phyloP scores from a whole-genome alignment of 495 filamentous ascomycete genomes.

The Tuber aestivum region DNA sequence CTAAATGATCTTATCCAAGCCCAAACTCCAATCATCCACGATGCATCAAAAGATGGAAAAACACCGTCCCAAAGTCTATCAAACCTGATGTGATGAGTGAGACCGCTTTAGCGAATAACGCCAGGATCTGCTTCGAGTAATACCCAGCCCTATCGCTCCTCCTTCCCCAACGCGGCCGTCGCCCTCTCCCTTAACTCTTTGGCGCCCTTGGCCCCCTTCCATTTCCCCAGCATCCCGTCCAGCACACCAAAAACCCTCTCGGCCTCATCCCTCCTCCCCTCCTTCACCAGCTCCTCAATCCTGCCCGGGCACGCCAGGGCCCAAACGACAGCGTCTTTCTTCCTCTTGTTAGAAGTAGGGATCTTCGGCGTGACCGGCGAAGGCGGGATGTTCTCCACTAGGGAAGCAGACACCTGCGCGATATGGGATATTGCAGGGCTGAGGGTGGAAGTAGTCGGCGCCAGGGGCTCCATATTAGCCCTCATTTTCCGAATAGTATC shows the following conservation, averaged over 20 bases:
- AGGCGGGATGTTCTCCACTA: conserved; percentile 54
- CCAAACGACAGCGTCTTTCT: conserved; percentile 65
- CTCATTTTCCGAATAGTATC: conserved; percentile 89
- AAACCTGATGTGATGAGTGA: neutral
- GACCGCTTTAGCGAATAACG: neutral
- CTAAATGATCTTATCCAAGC: neutral
- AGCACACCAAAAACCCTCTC: conserved; percentile 58
- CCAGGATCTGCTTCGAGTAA: neutral
- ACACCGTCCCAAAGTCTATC: neutral
- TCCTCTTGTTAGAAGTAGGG: conserved; percentile 48
- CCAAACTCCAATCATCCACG: neutral
- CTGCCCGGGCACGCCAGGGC: conserved; percentile 58
- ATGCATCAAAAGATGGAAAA: neutral
- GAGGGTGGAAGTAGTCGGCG: conserved; percentile 64
- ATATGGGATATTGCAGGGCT: conserved; percentile 73
- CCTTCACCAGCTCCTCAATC: conserved; percentile 48
- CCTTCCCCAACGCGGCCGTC: conserved; percentile 50
- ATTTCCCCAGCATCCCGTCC: conserved; percentile 47
- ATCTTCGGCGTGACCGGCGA: conserved; percentile 43
- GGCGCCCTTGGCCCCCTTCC: conserved; percentile 57
- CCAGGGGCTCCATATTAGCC: conserved; percentile 66
- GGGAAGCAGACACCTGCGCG: conserved; percentile 63
- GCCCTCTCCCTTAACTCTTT: conserved; percentile 58
- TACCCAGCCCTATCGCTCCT: conserved; percentile 21
- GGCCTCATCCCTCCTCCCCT: conserved; percentile 52